Evolutionary conservation across 2,329 filamentous ascomycete species (phyloP).

Genomic region (Sporothrix pseudoabietina): DNA sequence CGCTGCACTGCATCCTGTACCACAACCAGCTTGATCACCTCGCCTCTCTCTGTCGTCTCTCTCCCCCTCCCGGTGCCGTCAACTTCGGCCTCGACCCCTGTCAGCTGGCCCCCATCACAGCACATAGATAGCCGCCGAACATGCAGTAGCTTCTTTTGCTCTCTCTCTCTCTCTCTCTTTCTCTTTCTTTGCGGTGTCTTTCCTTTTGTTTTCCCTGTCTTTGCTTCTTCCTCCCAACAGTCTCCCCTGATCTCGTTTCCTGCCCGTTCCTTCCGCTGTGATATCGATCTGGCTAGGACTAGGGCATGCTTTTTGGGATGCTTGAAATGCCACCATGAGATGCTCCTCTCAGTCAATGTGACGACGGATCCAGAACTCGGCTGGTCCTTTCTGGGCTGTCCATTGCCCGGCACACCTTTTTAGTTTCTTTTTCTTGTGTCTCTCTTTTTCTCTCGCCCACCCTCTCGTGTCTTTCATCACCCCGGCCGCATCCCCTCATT

Average conservation of each 20-base stretch:
- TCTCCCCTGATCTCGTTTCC: not conserved
- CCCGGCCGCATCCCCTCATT: slow-evolving; percentile 1
- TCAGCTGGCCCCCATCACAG: slow-evolving; percentile 29
- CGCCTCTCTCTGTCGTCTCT: not conserved
- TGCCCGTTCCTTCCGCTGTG: slow-evolving; percentile 20
- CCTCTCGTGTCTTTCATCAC: not conserved
- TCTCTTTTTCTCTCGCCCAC: not conserved
- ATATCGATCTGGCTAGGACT: slow-evolving; percentile 18
- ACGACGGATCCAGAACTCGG: slow-evolving; percentile 2
- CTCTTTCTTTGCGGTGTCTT: not conserved
- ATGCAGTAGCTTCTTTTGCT: slow-evolving; percentile 30
- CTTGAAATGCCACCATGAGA: not conserved
- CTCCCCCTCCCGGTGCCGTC: slow-evolving; percentile 7
- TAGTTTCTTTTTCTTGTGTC: not conserved
- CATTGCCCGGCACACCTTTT: slow-evolving; percentile 1
- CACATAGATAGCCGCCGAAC: slow-evolving; percentile 32
- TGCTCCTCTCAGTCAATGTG: not conserved
- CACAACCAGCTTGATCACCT: not conserved
- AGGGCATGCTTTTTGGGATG: not conserved
- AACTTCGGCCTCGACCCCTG: slow-evolving; percentile 13
- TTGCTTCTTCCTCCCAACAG: not conserved
- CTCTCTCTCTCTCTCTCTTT: not conserved
- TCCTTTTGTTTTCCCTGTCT: not conserved
- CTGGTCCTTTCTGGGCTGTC: not conserved
- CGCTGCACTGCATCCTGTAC: not conserved